Percentiles rank a stretch among this genome's conserved stretches.
phyloP scores from a whole-genome alignment of 345 rosid species.

The Tarenaya hassleriana region DNA sequence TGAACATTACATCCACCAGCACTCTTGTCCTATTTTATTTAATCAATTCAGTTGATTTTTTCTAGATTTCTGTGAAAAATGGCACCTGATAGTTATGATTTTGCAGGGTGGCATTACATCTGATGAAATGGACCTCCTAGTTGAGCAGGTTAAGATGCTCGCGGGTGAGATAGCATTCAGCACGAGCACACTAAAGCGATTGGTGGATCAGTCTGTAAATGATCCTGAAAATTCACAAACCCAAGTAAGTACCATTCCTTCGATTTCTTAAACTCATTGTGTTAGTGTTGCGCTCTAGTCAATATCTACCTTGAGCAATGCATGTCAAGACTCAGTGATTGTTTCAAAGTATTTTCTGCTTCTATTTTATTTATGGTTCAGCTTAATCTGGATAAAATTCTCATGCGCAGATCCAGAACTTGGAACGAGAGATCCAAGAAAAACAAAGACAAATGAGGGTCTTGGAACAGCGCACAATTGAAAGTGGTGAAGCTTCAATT shows the following conservation, averaged over 20 bases:
- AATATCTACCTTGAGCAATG: neutral
- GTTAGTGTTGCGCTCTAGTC: neutral
- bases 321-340: constrained; percentile 5
- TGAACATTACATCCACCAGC: too few species aligned
- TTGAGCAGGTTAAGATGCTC: constrained; percentile 98
- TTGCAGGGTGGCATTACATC: constrained; percentile 67
- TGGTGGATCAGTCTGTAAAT: constrained; percentile 76
- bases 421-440: constrained; percentile 87
- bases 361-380: constrained; percentile 1
- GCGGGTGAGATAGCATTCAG: constrained; percentile 97
- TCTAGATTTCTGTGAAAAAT: constrained; percentile 13
- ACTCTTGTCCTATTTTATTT: too few species aligned
- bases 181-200: constrained; percentile 90
- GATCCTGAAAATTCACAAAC: constrained; percentile 79
- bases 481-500: constrained; percentile 90
- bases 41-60: too few species aligned
- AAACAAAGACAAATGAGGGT: constrained; percentile 83
- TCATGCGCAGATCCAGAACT: constrained; percentile 53
- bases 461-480: constrained; percentile 77
- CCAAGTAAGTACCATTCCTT: constrained; percentile 43
- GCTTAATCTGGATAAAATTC: too few species aligned
- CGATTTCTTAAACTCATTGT: neutral
- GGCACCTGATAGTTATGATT: constrained; percentile 20
- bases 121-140: constrained; percentile 95
- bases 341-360: neutral